phyloP scores from a whole-genome alignment of 2,329 filamentous ascomycete genomes.

The Xylaria sp. region DNA sequence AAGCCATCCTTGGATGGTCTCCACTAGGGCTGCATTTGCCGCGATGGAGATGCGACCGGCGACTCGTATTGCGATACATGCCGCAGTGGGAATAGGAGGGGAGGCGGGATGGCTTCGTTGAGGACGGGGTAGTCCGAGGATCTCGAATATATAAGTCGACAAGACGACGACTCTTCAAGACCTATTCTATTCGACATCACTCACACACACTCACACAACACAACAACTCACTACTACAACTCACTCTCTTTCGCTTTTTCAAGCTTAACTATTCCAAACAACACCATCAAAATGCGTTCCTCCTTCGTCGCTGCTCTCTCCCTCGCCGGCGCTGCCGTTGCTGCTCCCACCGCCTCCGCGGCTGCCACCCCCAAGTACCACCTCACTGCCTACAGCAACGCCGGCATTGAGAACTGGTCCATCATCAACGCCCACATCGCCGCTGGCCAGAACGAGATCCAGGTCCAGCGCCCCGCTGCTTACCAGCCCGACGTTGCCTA shows the following conservation, averaged over 20 bases:
- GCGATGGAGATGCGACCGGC: neutral
- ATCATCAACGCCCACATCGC: constrained; percentile 20
- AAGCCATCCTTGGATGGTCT: neutral
- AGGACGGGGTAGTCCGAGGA: neutral
- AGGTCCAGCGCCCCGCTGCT: constrained; percentile 22
- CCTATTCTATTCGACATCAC: neutral
- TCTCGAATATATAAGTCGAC: neutral
- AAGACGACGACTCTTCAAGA: neutral
- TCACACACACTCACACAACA: neutral
- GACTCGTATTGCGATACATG: neutral
- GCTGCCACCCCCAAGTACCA: constrained; percentile 16
- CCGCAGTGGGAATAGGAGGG: neutral
- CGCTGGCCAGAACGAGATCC: constrained; percentile 19
- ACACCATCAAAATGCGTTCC: constrained; percentile 15
- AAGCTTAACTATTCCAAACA: neutral
- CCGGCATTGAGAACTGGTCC: constrained; percentile 17
- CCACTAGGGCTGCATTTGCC: neutral
- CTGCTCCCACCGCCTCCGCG: constrained; percentile 8
- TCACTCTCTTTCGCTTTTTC: neutral
- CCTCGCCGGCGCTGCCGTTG: constrained; percentile 14
- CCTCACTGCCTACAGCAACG: constrained; percentile 13
- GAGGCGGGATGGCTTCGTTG: neutral
- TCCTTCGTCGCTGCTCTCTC: constrained; percentile 15
- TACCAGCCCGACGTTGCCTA: constrained; percentile 21
- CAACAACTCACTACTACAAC: neutral